A percentile compares a stretch with the other conserved stretches of the same genome.
phyloP scores from a whole-genome alignment of 306 rosid species.

The Trifolium fragiferum region DNA sequence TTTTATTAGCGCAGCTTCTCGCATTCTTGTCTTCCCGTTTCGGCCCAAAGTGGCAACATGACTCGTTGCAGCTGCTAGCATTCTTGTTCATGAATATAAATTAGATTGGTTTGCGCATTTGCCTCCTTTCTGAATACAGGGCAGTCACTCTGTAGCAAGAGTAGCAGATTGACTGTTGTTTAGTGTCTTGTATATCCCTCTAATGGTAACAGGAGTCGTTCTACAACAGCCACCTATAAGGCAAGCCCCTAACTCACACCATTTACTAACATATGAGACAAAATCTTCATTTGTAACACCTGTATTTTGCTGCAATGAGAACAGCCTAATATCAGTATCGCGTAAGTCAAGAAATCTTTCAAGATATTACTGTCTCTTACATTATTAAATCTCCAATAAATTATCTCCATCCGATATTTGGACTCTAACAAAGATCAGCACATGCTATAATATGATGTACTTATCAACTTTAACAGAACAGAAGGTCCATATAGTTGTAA shows the following conservation, averaged over 20 bases:
- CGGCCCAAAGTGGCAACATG: constrained; percentile 30
- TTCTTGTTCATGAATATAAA: constrained; percentile 34
- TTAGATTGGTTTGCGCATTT: constrained; percentile 18
- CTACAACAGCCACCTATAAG: constrained; percentile 69
- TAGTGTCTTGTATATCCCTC: constrained; percentile 56
- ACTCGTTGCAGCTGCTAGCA: constrained; percentile 33
- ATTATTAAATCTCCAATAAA: background rate
- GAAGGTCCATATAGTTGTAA: constrained; percentile 8
- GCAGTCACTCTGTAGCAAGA: constrained; percentile 34
- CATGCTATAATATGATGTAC: background rate
- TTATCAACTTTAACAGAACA: background rate
- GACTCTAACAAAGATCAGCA: background rate
- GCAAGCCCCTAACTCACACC: constrained; percentile 65
- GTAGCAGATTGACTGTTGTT: constrained; percentile 39
- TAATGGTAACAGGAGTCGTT: constrained; percentile 60
- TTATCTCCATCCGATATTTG: background rate
- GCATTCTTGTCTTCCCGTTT: constrained; percentile 34
- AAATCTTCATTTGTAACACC: constrained; percentile 61
- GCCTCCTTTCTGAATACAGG: constrained; percentile 31
- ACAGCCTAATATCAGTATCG: constrained; percentile 29
- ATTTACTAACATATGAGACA: constrained; percentile 56
- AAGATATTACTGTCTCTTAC: background rate
- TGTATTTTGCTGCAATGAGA: constrained; percentile 57
- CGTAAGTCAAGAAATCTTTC: constrained; percentile 20
- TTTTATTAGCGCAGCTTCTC: constrained; percentile 1